Percentiles rank a stretch among this genome's conserved stretches.
Conservation (phyloP, 192 early-diverging fungal species). For the Phycomyces blakesleeanus region DNA sequence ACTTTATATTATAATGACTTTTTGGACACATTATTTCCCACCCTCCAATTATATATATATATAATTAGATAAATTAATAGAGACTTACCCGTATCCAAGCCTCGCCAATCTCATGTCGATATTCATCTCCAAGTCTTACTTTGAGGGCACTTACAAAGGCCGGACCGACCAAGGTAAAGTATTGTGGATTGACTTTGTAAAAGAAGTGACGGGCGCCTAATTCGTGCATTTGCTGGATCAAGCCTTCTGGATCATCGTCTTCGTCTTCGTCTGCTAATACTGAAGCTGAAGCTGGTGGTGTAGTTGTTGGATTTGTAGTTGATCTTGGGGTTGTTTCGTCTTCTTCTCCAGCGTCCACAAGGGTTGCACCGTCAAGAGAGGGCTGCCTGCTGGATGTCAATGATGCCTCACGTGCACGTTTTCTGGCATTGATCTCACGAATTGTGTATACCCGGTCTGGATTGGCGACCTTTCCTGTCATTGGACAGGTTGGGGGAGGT, state of each 20-base stretch:
- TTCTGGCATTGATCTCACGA: conserved; percentile 9
- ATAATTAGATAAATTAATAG: neutral
- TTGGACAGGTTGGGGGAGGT: neutral
- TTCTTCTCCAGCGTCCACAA: too few relatives aligned
- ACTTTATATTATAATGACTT: too few relatives aligned
- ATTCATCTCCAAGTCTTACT: conserved; percentile 19
- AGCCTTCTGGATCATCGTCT: conserved; percentile 8
- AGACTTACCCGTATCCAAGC: conserved; percentile 11
- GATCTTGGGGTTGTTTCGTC: too few relatives aligned
- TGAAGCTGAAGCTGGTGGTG: too few relatives aligned
- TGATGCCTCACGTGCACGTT: neutral
- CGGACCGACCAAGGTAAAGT: conserved; percentile 17
- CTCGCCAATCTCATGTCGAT: conserved; percentile 17
- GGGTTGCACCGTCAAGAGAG: too few relatives aligned
- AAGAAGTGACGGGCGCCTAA: conserved; percentile 24
- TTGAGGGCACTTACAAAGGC: conserved; percentile 19
- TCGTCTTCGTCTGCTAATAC: neutral
- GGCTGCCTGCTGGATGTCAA: too few relatives aligned
- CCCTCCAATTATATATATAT: neutral
- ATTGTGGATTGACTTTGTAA: conserved; percentile 17
- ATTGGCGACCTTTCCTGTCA: neutral
- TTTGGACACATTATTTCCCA: too few relatives aligned
- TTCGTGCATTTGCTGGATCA: conserved; percentile 18
- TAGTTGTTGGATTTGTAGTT: too few relatives aligned
- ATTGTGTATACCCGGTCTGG: neutral